These are phyloP conservation scores for Lasiosphaeris hirsuta DNA, from an alignment of 495 filamentous ascomycete genomes.

Conservation along the genomic window DNA sequence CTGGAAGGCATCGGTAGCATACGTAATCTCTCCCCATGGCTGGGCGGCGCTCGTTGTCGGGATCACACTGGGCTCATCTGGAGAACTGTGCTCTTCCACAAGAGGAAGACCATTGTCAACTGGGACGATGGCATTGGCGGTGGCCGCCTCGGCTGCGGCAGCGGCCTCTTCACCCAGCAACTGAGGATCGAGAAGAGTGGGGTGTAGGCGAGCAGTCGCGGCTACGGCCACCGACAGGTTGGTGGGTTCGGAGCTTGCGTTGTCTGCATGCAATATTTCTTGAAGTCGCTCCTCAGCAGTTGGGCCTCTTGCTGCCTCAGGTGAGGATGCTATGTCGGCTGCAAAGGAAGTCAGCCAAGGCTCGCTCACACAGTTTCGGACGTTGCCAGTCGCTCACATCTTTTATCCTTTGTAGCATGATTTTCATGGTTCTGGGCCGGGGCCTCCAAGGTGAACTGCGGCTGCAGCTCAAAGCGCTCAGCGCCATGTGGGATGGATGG, in stretches of 20 bases:
- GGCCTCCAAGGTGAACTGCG: slow-evolving; percentile 49
- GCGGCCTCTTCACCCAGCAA: slow-evolving; percentile 37
- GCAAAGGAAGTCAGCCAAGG: neutral
- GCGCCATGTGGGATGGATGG: slow-evolving; percentile 11
- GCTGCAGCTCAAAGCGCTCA: slow-evolving; percentile 46
- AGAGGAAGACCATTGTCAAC: slow-evolving; percentile 10
- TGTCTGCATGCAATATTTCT: slow-evolving; percentile 28
- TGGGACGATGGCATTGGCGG: slow-evolving; percentile 20
- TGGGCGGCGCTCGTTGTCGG: slow-evolving; percentile 20
- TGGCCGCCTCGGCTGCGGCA: slow-evolving; percentile 27
- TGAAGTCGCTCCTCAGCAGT: slow-evolving; percentile 39
- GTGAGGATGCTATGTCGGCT: slow-evolving; percentile 6
- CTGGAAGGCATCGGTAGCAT: slow-evolving; percentile 34
- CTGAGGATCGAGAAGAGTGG: slow-evolving; percentile 48
- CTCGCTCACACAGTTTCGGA: neutral
- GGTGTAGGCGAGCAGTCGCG: slow-evolving; percentile 46
- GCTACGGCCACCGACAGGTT: slow-evolving; percentile 46
- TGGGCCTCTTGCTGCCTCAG: slow-evolving; percentile 20
- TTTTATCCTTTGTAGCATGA: slow-evolving; percentile 14
- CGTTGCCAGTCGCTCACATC: slow-evolving; percentile 36
- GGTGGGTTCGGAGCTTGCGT: slow-evolving; percentile 27
- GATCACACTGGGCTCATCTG: slow-evolving; percentile 12
- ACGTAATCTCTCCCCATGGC: slow-evolving; percentile 46
- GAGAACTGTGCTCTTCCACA: slow-evolving; percentile 12
- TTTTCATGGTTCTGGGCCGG: slow-evolving; percentile 39